phyloP scores from a whole-genome alignment of 768 basidiomycete species.

The Austroboletus festivus region DNA sequence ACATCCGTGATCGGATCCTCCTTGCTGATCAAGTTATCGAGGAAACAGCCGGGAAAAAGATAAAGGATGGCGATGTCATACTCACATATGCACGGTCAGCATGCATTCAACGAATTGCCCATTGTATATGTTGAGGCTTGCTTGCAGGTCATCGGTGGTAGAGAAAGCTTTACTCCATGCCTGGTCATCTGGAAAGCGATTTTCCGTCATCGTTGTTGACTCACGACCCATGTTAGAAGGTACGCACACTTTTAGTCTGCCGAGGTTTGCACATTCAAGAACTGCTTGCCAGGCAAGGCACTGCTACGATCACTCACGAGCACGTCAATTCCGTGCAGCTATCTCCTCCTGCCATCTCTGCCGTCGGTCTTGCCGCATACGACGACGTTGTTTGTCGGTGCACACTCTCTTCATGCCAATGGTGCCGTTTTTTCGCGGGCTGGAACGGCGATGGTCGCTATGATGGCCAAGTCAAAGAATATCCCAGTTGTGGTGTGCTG shows the following conservation, averaged over 20 bases:
- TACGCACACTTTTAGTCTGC: slow-evolving; percentile 17
- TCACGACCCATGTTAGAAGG: slow-evolving; percentile 95
- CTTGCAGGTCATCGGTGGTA: slow-evolving; percentile 83
- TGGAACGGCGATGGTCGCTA: slow-evolving; percentile 93
- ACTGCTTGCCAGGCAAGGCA: slow-evolving; percentile 58
- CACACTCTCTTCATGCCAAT: slow-evolving; percentile 92
- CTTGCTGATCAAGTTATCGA: slow-evolving; percentile 93
- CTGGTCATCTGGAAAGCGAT: slow-evolving; percentile 66
- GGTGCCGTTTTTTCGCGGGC: slow-evolving; percentile 92
- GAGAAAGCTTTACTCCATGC: slow-evolving; percentile 85
- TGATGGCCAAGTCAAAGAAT: slow-evolving; percentile 87
- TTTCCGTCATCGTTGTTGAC: slow-evolving; percentile 91
- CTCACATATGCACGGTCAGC: slow-evolving; percentile 87
- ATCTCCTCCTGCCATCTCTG: slow-evolving; percentile 85
- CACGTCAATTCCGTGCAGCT: slow-evolving; percentile 78
- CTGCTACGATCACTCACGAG: slow-evolving; percentile 68
- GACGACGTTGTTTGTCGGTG: slow-evolving; percentile 84
- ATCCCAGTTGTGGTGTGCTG: slow-evolving; percentile 96
- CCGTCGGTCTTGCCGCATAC: slow-evolving; percentile 77
- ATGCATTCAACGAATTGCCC: neutral
- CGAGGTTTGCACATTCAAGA: slow-evolving; percentile 1
- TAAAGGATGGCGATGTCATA: slow-evolving; percentile 90
- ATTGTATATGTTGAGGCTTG: slow-evolving; percentile 1
- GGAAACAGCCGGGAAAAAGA: slow-evolving; percentile 85
- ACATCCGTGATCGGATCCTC: slow-evolving; percentile 91